Percentiles rank a stretch among this genome's conserved stretches.
Conservation (phyloP, 139 green algal species). For the Coelastrella sp. region DNA sequence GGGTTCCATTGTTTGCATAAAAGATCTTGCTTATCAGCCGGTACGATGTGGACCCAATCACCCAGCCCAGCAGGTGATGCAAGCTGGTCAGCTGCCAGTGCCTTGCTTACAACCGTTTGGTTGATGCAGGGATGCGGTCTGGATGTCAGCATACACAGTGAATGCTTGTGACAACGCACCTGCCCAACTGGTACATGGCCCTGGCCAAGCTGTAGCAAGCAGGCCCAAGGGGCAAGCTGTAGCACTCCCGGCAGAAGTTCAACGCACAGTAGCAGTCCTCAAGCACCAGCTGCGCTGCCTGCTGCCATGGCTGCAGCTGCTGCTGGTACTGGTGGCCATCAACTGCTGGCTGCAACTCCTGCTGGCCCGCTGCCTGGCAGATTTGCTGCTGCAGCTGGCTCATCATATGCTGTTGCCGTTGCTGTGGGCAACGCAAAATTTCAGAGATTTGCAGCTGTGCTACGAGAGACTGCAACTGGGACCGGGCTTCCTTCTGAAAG, state of each 20-base stretch:
- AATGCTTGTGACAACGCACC: not conserved
- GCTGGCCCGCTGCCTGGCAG: not conserved
- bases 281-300: not conserved
- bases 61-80: too few relatives aligned
- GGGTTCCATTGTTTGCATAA: too few relatives aligned
- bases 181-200: not conserved
- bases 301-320: not conserved
- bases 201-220: slow-evolving; percentile 33
- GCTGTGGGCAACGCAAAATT: not conserved
- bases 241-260: not conserved
- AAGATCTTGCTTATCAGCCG: too few relatives aligned
- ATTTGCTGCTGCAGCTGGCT: slow-evolving; percentile 5
- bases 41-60: too few relatives aligned
- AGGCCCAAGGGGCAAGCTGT: not conserved
- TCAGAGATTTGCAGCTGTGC: not conserved
- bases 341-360: not conserved
- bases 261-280: not conserved
- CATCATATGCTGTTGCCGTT: not conserved
- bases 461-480: not conserved
- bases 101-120: not conserved
- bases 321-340: not conserved
- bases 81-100: not conserved
- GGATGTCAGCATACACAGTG: not conserved
- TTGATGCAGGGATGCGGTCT: not conserved
- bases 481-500: not conserved